Evolutionary conservation across 1,139 yeast species (phyloP), one percentile per base, ranked within the genome.

Genomic region (Saccharomyces hybrid): DNA sequence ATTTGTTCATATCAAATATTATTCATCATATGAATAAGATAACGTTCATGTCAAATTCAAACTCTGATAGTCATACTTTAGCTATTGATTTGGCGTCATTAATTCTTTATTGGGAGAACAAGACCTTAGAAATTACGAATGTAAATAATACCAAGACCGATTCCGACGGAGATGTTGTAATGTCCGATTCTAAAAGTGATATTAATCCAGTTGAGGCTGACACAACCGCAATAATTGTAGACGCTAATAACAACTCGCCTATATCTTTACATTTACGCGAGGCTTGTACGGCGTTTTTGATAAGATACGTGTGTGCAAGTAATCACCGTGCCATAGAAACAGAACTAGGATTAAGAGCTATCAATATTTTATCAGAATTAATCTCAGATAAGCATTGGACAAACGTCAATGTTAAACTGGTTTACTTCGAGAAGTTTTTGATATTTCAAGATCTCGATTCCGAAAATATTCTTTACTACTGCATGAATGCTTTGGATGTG

Each of bases 11-110:
- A 56, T 86, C 96, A 2, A 88, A 86, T 59, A 87, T 93, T 53
- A 88, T 93, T 52, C 82, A 95, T n/a, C 96, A 96, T 1, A 87
- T 95, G 91, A 96, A 96, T 26, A 90, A 91, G 66, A 75, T 93
- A 55, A 88, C 96, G 1, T 84, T 88, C 53, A 76, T 86, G 65
- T 83, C 93, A 6, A 88, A 85, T 62, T 84, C 95, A 2, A 86
- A 93, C 0, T 69, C 83, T 11, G 98, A 91, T 60, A 88, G 87
- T 62, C 96, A 89, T 67, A 77, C 81, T 0, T 73, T 91, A 56
- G 96, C 98, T 0, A 86, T 93, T 55, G 98, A 93, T 61, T 72
- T 93, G 56, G 95, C 96, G 0, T 96, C 89, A 57, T 71, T 91
- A 57, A 83, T 95, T 53, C 74, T 90, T 59, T 79, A 80, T 52